Evolutionary conservation across 73 alveolate species (phyloP).

Genomic region (Vitrella brassicaformis): DNA sequence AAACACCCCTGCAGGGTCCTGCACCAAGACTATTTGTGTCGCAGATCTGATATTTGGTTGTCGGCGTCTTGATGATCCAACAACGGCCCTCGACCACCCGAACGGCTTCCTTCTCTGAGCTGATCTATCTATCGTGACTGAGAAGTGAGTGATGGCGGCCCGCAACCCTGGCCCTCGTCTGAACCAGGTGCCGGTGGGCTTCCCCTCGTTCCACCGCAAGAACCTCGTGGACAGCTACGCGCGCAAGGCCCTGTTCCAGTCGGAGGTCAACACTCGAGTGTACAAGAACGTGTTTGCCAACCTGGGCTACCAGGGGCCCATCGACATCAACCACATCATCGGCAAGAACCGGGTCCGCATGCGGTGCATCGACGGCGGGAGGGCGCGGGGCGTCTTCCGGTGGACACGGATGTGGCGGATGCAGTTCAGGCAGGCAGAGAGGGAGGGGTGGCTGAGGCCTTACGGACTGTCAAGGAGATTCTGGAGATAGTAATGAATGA

Average conservation of each 20-base stretch:
- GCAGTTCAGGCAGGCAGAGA: not conserved
- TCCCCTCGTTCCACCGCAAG: not conserved
- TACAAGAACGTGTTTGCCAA: not conserved
- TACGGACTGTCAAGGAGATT: no score
- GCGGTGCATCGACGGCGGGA: not conserved
- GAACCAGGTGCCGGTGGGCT: not conserved
- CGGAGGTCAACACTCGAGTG: not conserved
- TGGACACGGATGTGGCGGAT: not conserved
- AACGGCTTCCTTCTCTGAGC: no score
- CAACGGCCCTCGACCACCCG: no score
- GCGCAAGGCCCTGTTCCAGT: not conserved
- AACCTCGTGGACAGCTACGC: not conserved
- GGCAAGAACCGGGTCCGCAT: not conserved
- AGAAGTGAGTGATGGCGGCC: not conserved
- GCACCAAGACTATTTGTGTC: no score
- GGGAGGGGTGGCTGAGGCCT: not conserved
- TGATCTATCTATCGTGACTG: no score
- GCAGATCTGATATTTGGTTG: no score
- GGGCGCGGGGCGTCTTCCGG: not conserved
- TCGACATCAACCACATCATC: not conserved
- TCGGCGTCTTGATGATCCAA: no score
- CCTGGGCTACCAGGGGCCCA: not conserved
- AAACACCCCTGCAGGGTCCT: no score
- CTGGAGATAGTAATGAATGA: no score
- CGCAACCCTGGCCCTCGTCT: not conserved